Evolutionary conservation across 2,329 filamentous ascomycete genomes (phyloP), one percentile per base, ranked within the genome.

Genomic region (Didymella segeticola): DNA sequence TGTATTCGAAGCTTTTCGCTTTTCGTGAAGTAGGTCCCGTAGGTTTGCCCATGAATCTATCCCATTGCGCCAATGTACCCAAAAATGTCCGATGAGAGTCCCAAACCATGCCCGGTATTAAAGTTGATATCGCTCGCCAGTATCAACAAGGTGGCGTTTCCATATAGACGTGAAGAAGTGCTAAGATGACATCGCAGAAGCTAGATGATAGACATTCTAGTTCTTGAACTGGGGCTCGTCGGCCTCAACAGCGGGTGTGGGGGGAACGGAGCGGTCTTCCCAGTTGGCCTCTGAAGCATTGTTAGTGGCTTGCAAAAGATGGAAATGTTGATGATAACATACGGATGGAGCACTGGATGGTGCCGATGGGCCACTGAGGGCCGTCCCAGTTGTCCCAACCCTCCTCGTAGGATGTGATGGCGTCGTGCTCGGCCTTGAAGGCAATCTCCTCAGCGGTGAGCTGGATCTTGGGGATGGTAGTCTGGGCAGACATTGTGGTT

Each of bases 361-460:
- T 60, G 29, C 63, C 64, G 1, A 65, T 43, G 6, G 63, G 65
- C 61, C 58, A 67, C 23, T 64, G 34, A 9, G 64, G 67, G 3
- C 62, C 65, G 31, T 69, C 66, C 62, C 60, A 67, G 25, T 59
- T 50, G 53, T 69, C 66, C 61, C 62, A 68, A 7, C 62, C 64
- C 22, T 68, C 54, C 42, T 68, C 65, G 51, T 68, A 70, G n/a
- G 62, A 62, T 5, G 47, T 58, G 6, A 69, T 62, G 7, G 61
- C 39, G 2, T 61, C 54, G 41, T 64, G 64, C 42, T 68, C 64
- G 23, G 48, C 56, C 61, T 68, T 63, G 31, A 63, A 66, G 37
- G 58, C 54, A 38, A 61, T 53, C 27, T 64, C 57, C 31, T 56
- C 60, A 10, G 58, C 34, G 25, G 58, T 52, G 10, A 37, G 52